Evolutionary conservation across 2,329 filamentous ascomycete species (phyloP).

Genomic region (Botrytis paeoniae): DNA sequence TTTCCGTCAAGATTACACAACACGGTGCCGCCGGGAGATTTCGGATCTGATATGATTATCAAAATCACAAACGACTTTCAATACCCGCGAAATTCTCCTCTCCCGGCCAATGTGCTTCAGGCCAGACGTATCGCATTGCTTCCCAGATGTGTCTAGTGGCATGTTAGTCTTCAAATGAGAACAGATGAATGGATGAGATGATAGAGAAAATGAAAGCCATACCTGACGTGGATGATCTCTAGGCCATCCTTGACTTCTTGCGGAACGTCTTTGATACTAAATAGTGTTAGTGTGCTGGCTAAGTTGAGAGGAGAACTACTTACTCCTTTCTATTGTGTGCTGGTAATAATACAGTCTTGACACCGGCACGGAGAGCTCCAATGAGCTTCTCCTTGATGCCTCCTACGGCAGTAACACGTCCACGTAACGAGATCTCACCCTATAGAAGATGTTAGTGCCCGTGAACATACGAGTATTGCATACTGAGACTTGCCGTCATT

Average conservation of each 20-base stretch:
- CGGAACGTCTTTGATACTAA: conserved; percentile 73
- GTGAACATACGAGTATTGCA: conserved; percentile 4
- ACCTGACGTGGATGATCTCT: conserved; percentile 86
- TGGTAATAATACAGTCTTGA: conserved; percentile 89
- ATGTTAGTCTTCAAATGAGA: neutral
- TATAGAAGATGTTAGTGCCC: conserved; percentile 27
- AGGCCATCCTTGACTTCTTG: conserved; percentile 83
- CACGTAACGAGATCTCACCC: conserved; percentile 73
- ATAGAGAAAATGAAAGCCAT: conserved; percentile 41
- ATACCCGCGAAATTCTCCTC: conserved; percentile 66
- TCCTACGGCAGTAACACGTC: conserved; percentile 88
- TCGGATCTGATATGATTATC: conserved; percentile 21
- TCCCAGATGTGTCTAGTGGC: conserved; percentile 81
- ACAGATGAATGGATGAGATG: conserved; percentile 7
- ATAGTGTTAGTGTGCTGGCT: conserved; percentile 23
- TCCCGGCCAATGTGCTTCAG: conserved; percentile 79
- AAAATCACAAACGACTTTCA: conserved; percentile 71
- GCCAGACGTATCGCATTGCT: conserved; percentile 87
- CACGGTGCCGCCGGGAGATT: conserved; percentile 12
- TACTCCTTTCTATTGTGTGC: conserved; percentile 83
- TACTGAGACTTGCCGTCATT: conserved; percentile 70
- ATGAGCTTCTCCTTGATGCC: conserved; percentile 99
- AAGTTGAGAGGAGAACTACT: conserved; percentile 17
- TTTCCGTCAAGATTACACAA: conserved; percentile 4
- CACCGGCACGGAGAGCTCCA: conserved; percentile 85